A percentile compares a stretch with the other conserved stretches of the same genome.
Evolutionary conservation across 768 basidiomycete species (phyloP).

Genomic region (Pluteus cervinus): DNA sequence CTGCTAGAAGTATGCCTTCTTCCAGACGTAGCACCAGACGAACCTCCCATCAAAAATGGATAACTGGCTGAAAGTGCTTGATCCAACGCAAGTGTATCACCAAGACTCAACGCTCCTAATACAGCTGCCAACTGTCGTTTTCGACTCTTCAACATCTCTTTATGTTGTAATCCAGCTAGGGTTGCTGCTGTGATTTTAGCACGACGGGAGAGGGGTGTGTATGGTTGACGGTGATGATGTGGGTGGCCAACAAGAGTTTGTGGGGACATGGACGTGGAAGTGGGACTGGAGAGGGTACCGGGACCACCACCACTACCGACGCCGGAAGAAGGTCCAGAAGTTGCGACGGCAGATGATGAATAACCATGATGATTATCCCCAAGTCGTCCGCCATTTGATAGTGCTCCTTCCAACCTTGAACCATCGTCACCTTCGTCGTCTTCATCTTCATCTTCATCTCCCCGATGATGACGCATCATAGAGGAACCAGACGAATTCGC

Average conservation of each 20-base stretch:
- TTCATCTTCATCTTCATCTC: slow-evolving; percentile 31
- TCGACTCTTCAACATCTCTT: slow-evolving; percentile 63
- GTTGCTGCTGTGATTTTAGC: slow-evolving; percentile 55
- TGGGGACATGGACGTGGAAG: background rate
- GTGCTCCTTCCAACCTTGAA: slow-evolving; percentile 14
- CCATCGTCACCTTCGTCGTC: slow-evolving; percentile 21
- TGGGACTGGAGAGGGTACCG: too few relatives aligned
- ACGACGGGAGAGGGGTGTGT: slow-evolving; percentile 16
- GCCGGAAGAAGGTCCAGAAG: slow-evolving; percentile 6
- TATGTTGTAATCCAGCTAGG: slow-evolving; percentile 66
- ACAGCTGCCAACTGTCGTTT: slow-evolving; percentile 69
- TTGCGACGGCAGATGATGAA: too few relatives aligned
- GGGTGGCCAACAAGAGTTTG: background rate
- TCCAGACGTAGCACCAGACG: slow-evolving; percentile 12
- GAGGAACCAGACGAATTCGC: slow-evolving; percentile 52
- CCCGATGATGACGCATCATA: too few relatives aligned
- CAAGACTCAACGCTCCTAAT: slow-evolving; percentile 58
- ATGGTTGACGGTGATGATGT: slow-evolving; percentile 10
- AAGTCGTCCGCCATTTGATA: slow-evolving; percentile 9
- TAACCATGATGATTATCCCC: background rate
- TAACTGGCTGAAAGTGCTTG: slow-evolving; percentile 61
- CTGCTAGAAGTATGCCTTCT: slow-evolving; percentile 5
- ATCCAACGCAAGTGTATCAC: slow-evolving; percentile 70
- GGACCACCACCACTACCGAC: too few relatives aligned
- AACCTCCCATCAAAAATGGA: slow-evolving; percentile 16